Conservation (phyloP, 2,329 filamentous ascomycete genomes). For the Immersiporthe knoxdaviesiana region DNA sequence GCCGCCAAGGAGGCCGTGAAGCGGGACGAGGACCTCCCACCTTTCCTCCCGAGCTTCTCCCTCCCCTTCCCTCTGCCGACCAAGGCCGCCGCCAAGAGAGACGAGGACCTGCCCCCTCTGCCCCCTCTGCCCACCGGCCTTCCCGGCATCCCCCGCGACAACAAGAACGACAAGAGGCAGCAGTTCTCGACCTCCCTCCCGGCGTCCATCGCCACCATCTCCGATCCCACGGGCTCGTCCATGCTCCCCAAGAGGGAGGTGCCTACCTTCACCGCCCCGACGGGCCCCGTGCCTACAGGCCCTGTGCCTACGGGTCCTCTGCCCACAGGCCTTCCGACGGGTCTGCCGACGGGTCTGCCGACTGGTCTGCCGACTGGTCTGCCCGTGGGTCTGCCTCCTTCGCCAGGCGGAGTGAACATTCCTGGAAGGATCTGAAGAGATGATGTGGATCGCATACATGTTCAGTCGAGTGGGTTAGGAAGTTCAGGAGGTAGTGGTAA, state of each 20-base stretch:
- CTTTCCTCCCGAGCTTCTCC: not conserved
- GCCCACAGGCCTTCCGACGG: conserved; percentile 5
- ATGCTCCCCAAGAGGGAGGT: conserved; percentile 4
- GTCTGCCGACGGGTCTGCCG: not conserved
- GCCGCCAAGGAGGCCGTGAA: not conserved
- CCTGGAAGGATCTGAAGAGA: not conserved
- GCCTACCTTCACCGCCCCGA: not conserved
- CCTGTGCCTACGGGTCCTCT: not conserved
- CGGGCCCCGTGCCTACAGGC: conserved; percentile 3
- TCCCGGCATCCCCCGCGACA: not conserved
- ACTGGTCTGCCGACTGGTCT: too few relatives aligned
- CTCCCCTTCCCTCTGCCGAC: not conserved
- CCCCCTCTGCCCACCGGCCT: conserved; percentile 14
- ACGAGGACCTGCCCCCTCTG: not conserved
- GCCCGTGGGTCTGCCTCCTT: too few relatives aligned
- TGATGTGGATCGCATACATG: not conserved
- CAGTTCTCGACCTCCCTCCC: not conserved
- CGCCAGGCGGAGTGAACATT: not conserved
- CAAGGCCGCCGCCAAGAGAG: not conserved
- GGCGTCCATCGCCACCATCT: not conserved
- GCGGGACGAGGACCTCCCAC: not conserved
- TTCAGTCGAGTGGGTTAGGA: not conserved
- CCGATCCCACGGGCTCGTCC: conserved; percentile 5
- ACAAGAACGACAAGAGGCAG: not conserved
- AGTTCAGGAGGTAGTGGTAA: too few relatives aligned